phyloP scores from a whole-genome alignment of 805 yeast species.

The Candida patagonica region DNA sequence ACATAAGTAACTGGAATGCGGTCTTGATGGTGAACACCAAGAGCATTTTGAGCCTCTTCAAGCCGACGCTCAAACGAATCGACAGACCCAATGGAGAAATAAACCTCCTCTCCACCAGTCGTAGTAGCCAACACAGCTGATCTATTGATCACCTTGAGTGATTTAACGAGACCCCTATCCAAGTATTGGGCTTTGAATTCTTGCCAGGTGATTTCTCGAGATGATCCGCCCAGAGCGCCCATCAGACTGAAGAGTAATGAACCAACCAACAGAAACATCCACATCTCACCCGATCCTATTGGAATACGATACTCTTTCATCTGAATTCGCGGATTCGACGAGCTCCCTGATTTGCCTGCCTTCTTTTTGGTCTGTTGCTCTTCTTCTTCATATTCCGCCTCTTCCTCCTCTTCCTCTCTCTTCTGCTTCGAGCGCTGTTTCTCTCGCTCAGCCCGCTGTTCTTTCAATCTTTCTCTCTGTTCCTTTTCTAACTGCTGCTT shows the following conservation, averaged over 20 bases:
- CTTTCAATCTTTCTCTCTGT: background rate
- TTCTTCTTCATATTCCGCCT: background rate
- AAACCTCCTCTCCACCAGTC: slow-evolving; percentile 33
- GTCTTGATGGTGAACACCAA: slow-evolving; percentile 57
- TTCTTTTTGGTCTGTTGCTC: background rate
- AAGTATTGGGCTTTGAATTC: slow-evolving; percentile 76
- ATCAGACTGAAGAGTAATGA: slow-evolving; percentile 3
- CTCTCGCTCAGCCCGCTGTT: background rate
- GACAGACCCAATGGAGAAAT: slow-evolving; percentile 82
- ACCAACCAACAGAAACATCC: slow-evolving; percentile 3
- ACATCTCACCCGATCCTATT: slow-evolving; percentile 4
- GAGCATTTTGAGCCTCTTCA: slow-evolving; percentile 58
- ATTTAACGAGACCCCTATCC: slow-evolving; percentile 69
- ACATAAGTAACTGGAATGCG: slow-evolving; percentile 71
- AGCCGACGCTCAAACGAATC: slow-evolving; percentile 79
- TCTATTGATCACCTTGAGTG: slow-evolving; percentile 63
- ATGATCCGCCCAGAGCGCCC: slow-evolving; percentile 6
- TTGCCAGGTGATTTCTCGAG: slow-evolving; percentile 51
- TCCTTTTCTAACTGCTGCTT: background rate
- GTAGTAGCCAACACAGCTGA: slow-evolving; percentile 36
- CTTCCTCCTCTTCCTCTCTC: background rate
- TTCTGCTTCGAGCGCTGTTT: background rate
- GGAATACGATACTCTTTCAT: slow-evolving; percentile 4
- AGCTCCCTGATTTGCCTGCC: background rate
- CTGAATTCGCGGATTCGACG: background rate